Conservation (phyloP, 768 basidiomycete species). For the Scleroderma bovista region DNA sequence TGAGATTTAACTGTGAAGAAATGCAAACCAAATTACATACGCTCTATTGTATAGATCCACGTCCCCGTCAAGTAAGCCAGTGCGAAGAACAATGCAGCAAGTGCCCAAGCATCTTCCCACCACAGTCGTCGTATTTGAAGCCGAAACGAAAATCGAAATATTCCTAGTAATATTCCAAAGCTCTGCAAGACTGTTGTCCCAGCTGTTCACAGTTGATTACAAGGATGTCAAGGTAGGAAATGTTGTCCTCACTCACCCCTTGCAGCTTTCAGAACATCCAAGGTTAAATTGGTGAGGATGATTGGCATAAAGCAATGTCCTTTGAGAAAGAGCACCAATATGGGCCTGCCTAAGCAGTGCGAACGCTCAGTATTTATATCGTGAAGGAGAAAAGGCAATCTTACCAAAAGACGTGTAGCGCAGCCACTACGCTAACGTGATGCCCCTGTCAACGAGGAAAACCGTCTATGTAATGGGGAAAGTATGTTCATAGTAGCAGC, state of each 20-base stretch:
- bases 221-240: neutral
- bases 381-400: too few species aligned
- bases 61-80: slow-evolving; percentile 7
- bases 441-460: too few species aligned
- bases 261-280: too few species aligned
- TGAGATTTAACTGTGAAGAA: too few species aligned
- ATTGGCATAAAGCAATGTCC: neutral
- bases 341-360: too few species aligned
- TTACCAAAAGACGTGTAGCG: too few species aligned
- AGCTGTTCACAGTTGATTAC: slow-evolving; percentile 3
- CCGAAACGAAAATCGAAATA: slow-evolving; percentile 17
- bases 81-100: slow-evolving; percentile 6
- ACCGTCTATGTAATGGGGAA: too few species aligned
- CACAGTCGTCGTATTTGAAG: slow-evolving; percentile 9
- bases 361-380: too few species aligned
- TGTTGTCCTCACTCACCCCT: slow-evolving; percentile 4
- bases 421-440: too few species aligned
- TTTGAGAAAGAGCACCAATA: neutral
- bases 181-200: slow-evolving; percentile 5
- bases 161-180: slow-evolving; percentile 9
- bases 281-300: neutral
- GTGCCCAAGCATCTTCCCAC: slow-evolving; percentile 16
- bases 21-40: slow-evolving; percentile 1
- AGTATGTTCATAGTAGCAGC: too few species aligned
- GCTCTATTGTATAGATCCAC: slow-evolving; percentile 5